Base-by-base conservation (phyloP, 495 filamentous ascomycete genomes). In the Trichoderma gamsii region DNA sequence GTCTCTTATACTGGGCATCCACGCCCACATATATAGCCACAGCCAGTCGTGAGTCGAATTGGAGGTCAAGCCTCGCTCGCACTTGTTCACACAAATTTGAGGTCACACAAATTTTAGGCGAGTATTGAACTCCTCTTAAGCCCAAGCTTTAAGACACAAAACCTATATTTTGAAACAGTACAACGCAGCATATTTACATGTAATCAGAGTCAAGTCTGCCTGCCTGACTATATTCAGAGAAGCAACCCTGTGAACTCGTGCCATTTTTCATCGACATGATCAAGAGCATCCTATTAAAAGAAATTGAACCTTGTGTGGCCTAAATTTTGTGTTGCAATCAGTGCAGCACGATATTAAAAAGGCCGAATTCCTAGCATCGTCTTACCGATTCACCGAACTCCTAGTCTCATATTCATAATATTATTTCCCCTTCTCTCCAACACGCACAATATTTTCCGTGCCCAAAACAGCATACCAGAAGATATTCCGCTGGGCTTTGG, bases 391-490 rank as follows among this genome's bases (percentile, higher is more conserved):
- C 35, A 46, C 43, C 43, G 13, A 46, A 46, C 43, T 7, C 43
- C 6, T 4, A 7, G 13, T 46, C 18, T 18, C 43, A 46, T 18
- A 46, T 15, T 18, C 13, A 18, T 18, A 46, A 49, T 12, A 16
- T n/a, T 49, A 16, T 49, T 52, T 52, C n/a, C 6, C 18, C 18
- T 21, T 21, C 25, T 21, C 23, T 61, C n/a, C 23, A 35, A 13
- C 29, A 25, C 56, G 56, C 23, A 61, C 25, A 32, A 61, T 61
- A 61, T 61, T 61, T 25, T 61, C 56, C 7, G 23, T 61, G 7
- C 56, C 56, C 13, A 61, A 61, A 15, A 61, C 56, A 13, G 56
- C 56, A 32, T 61, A 61, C 56, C 56, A 61, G 25, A 61, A 61
- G 56, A 61, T 32, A 61, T 61, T 61, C 56, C 16, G 23, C 56